Evolutionary conservation across 2,329 filamentous ascomycete species (phyloP), one percentile per base, ranked within the genome.

Genomic region (Beauveria brongniartii): DNA sequence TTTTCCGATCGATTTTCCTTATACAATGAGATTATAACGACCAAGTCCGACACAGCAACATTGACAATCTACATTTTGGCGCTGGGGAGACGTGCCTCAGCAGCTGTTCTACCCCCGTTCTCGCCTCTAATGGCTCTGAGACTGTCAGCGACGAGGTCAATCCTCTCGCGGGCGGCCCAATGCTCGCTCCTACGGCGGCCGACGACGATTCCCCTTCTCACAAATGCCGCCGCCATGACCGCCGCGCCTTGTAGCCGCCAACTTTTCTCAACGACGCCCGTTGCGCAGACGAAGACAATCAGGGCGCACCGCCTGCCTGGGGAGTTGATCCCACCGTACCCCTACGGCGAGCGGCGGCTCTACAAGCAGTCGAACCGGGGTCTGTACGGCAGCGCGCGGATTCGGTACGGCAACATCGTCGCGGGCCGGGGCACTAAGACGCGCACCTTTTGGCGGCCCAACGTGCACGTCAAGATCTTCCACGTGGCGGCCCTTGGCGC

Each of bases 301-400:
- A 71, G 71, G 56, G 68, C 74, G 30, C 70, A 76, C 59, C 77
- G 74, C 43, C 75, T 82, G 61, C 80, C 80, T 40, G 69, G 71
- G 61, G 76, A 72, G 16, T 73, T 80, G n/a, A 80, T 85, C 62
- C 86, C 86, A 12, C 76, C 79, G 3, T 94, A 94, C 73, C 90
- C 90, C 1, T 87, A 90, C 74, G 89, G 89, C 54, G 81, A 83
- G 59, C 83, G 87, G 61, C 78, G 72, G 64, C 77, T 86, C 66
- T 94, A 90, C 81, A 92, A 93, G 77, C 90, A 94, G 75, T 86
- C 87, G 67, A 90, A 92, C 78, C 80, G 77, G 62, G 88, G 88
- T 51, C 84, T 92, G 9, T 91, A 90, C 76, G 90, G 87, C 67
- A 75, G 75, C 46, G 78, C 84, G 65, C 84, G 84, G 69, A 88